Conservation (phyloP, 2,329 filamentous ascomycete species). For the Metarhizium sp. region DNA sequence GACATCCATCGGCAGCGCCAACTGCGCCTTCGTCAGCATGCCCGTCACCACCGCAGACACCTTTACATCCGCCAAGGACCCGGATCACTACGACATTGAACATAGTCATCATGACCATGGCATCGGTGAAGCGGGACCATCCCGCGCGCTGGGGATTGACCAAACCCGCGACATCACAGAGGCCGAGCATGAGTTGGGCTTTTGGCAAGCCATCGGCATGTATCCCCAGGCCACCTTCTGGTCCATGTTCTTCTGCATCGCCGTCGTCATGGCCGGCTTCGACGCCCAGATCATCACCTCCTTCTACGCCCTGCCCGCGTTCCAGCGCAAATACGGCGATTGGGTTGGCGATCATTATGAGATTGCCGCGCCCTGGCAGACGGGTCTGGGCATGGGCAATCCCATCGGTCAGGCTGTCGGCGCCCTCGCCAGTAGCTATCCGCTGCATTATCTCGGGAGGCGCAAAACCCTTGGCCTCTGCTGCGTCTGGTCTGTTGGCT, state of each 20-base stretch:
- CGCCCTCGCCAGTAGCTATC: constrained; percentile 19
- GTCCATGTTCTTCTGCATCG: constrained; percentile 19
- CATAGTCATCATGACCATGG: not conserved
- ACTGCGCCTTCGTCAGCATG: not conserved
- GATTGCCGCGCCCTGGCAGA: constrained; percentile 39
- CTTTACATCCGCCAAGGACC: not conserved
- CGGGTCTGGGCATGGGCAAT: constrained; percentile 34
- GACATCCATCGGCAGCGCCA: not conserved
- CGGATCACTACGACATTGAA: not conserved
- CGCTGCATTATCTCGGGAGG: constrained; percentile 31
- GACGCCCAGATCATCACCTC: constrained; percentile 29
- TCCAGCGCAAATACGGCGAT: constrained; percentile 21
- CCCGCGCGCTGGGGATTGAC: constrained; percentile 9
- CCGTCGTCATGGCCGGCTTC: constrained; percentile 21
- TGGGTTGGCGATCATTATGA: constrained; percentile 23
- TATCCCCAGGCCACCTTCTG: constrained; percentile 29
- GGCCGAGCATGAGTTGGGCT: constrained; percentile 16
- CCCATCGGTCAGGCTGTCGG: constrained; percentile 38
- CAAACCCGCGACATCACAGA: constrained; percentile 14
- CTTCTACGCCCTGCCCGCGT: constrained; percentile 27
- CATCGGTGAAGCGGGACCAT: not conserved
- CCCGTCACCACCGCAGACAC: not conserved
- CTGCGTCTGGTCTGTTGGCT: constrained; percentile 34
- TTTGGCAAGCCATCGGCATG: constrained; percentile 18
- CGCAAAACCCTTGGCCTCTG: constrained; percentile 35